Base-by-base conservation (phyloP, 2,329 filamentous ascomycete genomes). In the Penicillium hesseltinei region DNA sequence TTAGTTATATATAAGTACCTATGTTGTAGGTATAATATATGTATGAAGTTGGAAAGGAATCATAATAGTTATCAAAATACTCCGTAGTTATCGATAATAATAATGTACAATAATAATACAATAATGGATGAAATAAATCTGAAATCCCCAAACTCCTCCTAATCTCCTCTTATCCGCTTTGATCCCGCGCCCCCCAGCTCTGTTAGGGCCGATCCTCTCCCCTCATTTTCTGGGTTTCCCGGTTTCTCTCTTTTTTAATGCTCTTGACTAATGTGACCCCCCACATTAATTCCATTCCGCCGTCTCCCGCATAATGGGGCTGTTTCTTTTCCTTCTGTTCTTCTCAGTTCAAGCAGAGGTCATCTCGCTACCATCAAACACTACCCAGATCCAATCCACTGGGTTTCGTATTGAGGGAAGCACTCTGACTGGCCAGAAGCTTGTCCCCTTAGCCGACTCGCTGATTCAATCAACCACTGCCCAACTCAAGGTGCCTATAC, bases 291-390 rank as follows among this genome's bases (percentile, higher is more conserved):
- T 52, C 25, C 17, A 47, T 51, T 51, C 58, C 59, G 47, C 51
- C 50, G 17, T 25, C 23, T 60, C 56, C 56, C 59, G 49, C 42
- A 42, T 60, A 23, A 62, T 64, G 62, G 44, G 50, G 45, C 42
- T 56, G 47, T 43, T 63, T 44, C 51, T 60, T 33, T 36, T 60
- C 43, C 48, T 48, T 42, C 23, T 61, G 52, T 56, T 60, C 56
- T 31, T 61, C 38, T 54, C 58, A 33, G 62, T 56, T 23, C 54
- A 60, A 48, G 62, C 66, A 31, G 56, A 57, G 45, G 62, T 63
- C 47, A 58, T 65, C 33, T 66, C 71, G 15, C 23, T 56, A 51
- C 69, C 72, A 19, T 74, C 71, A 13, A 74, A 74, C 52, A 62
- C 55, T 38, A 58, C 59, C 31, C 62, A 57, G 45, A 62, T 61